Conservation (phyloP, 169 alveolate genomes). For the Miamiensis avidus region DNA sequence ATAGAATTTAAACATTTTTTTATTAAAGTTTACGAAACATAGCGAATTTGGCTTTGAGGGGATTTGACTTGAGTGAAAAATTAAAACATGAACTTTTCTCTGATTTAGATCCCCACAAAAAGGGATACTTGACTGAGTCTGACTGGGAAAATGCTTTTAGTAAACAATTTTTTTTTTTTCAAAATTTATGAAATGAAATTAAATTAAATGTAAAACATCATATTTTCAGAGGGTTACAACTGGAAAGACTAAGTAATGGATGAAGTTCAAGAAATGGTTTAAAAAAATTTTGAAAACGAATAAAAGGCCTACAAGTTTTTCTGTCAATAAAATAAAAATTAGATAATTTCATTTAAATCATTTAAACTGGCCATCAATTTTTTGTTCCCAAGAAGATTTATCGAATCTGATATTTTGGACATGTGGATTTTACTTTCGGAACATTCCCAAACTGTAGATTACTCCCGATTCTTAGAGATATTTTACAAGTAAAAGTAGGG, state of each 20-base stretch:
- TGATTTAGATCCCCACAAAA: constrained; percentile 79
- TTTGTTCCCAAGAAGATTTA: constrained; percentile 55
- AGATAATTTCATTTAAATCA: constrained; percentile 26
- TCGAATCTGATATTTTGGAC: constrained; percentile 44
- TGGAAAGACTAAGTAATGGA: constrained; percentile 50
- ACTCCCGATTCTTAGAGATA: background rate
- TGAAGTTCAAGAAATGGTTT: constrained; percentile 57
- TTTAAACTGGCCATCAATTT: constrained; percentile 52
- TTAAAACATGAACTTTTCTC: constrained; percentile 64
- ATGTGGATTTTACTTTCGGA: constrained; percentile 52
- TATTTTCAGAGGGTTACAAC: constrained; percentile 33
- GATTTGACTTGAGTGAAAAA: constrained; percentile 67
- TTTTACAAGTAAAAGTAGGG: background rate
- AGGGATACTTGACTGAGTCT: constrained; percentile 66
- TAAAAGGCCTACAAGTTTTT: constrained; percentile 65
- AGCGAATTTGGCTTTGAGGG: constrained; percentile 47
- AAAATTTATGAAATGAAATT: background rate
- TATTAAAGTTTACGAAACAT: too few relatives aligned
- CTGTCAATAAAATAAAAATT: constrained; percentile 39
- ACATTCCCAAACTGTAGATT: background rate
- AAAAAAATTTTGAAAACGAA: constrained; percentile 47
- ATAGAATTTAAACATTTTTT: too few relatives aligned
- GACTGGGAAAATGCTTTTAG: constrained; percentile 74
- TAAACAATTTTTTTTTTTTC: background rate
- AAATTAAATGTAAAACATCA: background rate